These are phyloP conservation scores for Mortierella polycephala DNA, from an alignment of 371 early-diverging fungal genomes.

Conservation along the genomic window DNA sequence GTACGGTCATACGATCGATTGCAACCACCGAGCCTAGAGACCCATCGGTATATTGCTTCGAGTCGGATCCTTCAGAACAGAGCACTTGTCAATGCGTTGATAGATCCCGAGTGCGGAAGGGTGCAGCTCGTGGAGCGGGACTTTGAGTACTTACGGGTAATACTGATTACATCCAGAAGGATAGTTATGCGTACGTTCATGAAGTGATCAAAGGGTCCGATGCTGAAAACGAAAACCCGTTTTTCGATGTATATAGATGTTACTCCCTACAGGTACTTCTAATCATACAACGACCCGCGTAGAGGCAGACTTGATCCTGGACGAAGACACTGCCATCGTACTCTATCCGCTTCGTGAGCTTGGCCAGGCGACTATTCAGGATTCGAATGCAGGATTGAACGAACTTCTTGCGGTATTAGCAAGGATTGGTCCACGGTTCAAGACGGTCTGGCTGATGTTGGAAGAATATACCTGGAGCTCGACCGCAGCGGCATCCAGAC, in stretches of 20 bases:
- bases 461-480: slow-evolving; percentile 28
- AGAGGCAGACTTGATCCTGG: slow-evolving; percentile 36
- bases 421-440: slow-evolving; percentile 31
- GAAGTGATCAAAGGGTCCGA: no score
- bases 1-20: slow-evolving; percentile 7
- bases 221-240: background rate
- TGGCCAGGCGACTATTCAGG: slow-evolving; percentile 16
- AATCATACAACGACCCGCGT: background rate
- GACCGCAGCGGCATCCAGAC: background rate
- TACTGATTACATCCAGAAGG: no score
- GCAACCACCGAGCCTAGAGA: background rate
- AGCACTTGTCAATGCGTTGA: slow-evolving; percentile 14
- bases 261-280: slow-evolving; percentile 2
- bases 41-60: slow-evolving; percentile 25
- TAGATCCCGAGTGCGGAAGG: slow-evolving; percentile 11
- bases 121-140: slow-evolving; percentile 29
- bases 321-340: slow-evolving; percentile 23
- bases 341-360: slow-evolving; percentile 30
- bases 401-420: slow-evolving; percentile 14
- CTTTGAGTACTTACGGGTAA: slow-evolving; percentile 32
- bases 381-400: slow-evolving; percentile 25
- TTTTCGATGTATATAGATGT: background rate
- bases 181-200: background rate
- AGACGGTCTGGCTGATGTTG: slow-evolving; percentile 27
- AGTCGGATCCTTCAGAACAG: slow-evolving; percentile 28